Conservation (phyloP, 768 basidiomycete species). For the Dioszegia hungarica region DNA sequence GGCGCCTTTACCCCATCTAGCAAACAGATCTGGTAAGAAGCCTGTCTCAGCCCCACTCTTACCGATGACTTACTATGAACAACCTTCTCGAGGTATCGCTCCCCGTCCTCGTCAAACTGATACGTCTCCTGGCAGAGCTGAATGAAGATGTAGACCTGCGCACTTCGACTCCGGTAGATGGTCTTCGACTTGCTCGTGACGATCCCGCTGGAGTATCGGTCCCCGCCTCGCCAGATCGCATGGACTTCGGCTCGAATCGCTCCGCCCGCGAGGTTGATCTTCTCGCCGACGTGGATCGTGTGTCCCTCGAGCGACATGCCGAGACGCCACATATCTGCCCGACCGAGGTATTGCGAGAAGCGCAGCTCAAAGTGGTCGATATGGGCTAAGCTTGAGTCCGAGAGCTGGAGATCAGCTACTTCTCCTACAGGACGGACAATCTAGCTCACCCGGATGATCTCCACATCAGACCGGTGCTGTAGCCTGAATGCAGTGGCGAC, state of each 20-base stretch:
- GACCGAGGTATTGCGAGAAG: conserved; percentile 90
- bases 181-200: conserved; percentile 78
- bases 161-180: conserved; percentile 83
- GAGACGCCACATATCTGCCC: conserved; percentile 95
- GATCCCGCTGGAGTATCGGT: conserved; percentile 60
- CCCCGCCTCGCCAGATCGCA: conserved; percentile 63
- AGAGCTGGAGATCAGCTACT: conserved; percentile 12
- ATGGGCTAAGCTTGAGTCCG: conserved; percentile 56
- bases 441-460: conserved; percentile 26
- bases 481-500: conserved; percentile 38
- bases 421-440: background rate
- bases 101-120: conserved; percentile 95
- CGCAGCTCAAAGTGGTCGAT: conserved; percentile 66
- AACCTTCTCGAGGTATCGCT: conserved; percentile 94
- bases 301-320: conserved; percentile 73
- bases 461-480: conserved; percentile 32
- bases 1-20: conserved; percentile 73
- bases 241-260: conserved; percentile 73
- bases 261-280: conserved; percentile 75
- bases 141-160: conserved; percentile 87
- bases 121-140: conserved; percentile 94
- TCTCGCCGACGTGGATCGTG: conserved; percentile 78
- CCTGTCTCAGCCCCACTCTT: conserved; percentile 45
- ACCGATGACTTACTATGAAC: conserved; percentile 60
- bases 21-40: conserved; percentile 83